Conservation (phyloP, 208 protist genomes). For the Leishmania tropica region DNA sequence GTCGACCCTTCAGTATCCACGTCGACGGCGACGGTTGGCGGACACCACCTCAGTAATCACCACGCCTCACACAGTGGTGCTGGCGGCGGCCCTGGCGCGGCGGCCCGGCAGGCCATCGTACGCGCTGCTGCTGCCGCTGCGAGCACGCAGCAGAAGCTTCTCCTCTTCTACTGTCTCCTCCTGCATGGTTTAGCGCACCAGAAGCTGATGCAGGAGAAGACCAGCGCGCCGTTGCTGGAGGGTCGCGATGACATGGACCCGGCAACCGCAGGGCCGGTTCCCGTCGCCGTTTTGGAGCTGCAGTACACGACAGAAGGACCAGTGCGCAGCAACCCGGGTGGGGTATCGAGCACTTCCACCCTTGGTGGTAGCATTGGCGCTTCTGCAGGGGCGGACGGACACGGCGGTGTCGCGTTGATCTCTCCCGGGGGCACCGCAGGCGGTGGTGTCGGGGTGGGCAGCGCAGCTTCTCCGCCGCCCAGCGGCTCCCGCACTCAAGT, state of each 20-base stretch:
- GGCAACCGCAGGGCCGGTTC: constrained; percentile 9
- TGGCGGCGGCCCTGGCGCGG: not conserved
- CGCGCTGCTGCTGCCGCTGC: constrained; percentile 19
- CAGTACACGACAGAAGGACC: constrained; percentile 38
- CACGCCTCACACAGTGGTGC: not conserved
- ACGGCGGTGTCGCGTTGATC: not conserved
- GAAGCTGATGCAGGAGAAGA: not conserved
- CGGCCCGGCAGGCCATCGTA: constrained; percentile 1
- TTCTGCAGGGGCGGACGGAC: not conserved
- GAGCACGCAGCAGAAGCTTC: constrained; percentile 41
- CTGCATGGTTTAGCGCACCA: constrained; percentile 32
- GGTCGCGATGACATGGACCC: constrained; percentile 3
- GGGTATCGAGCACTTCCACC: not conserved
- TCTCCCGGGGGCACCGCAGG: constrained; percentile 3
- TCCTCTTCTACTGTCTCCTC: constrained; percentile 56
- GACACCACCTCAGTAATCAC: constrained; percentile 7
- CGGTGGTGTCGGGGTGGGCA: not conserved
- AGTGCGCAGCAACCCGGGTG: constrained; percentile 19
- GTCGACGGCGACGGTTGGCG: constrained; percentile 2
- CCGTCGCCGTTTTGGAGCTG: constrained; percentile 66
- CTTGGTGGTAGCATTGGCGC: constrained; percentile 4
- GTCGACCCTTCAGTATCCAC: constrained; percentile 1
- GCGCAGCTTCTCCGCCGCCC: not conserved
- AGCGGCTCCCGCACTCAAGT: not conserved
- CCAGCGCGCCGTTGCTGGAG: not conserved